phyloP scores from a whole-genome alignment of 2,329 filamentous ascomycete species.

The Colletotrichum theobromicola region DNA sequence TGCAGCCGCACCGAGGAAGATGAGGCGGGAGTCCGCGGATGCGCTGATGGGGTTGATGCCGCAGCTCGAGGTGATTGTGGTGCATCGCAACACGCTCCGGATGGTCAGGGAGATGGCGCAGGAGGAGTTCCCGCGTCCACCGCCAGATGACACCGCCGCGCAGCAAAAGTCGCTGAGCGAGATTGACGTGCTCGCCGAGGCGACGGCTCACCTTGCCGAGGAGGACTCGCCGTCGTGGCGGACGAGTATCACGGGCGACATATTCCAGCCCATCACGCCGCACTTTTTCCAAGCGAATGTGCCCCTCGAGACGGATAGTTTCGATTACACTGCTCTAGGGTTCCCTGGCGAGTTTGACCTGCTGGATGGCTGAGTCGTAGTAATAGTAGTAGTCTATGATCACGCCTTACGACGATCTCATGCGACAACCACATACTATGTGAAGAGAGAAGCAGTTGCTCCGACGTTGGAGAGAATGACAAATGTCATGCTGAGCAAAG shows the following conservation, averaged over 20 bases:
- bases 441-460: background rate
- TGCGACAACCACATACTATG: background rate
- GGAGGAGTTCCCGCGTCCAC: background rate
- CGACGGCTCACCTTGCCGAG: background rate
- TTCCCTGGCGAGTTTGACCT: background rate
- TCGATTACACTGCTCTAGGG: background rate
- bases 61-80: background rate
- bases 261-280: constrained; percentile 1
- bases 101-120: background rate
- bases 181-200: background rate
- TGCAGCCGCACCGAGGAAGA: background rate
- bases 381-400: no score
- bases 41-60: background rate
- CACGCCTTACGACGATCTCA: background rate
- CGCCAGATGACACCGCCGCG: background rate
- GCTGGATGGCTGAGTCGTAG: background rate
- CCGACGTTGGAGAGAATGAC: background rate
- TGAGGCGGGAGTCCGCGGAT: background rate
- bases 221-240: background rate
- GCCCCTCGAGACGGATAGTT: background rate
- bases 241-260: background rate
- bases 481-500: background rate
- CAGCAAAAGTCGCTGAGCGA: background rate
- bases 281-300: background rate
- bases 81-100: constrained; percentile 1